Evolutionary conservation across 2,329 filamentous ascomycete genomes (phyloP).

Genomic region (Sclerotinia glacialis): DNA sequence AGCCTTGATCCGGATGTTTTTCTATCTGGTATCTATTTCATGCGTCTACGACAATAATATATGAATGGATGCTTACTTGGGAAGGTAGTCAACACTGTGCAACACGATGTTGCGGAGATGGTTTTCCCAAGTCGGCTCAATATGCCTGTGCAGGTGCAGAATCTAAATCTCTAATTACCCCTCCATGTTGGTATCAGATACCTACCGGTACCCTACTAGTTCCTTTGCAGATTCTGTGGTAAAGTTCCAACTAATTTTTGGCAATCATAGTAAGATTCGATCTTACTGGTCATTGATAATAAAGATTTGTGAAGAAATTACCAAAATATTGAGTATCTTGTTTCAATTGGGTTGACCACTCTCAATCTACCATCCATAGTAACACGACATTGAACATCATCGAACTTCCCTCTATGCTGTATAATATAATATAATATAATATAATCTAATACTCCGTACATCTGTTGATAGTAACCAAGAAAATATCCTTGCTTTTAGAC

Average conservation of each 20-base stretch:
- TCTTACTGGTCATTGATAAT: neutral
- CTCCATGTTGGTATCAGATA: neutral
- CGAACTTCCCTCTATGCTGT: neutral
- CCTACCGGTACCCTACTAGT: neutral
- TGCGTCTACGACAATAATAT: neutral
- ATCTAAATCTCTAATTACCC: neutral
- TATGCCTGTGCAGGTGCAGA: neutral
- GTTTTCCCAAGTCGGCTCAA: too few species aligned
- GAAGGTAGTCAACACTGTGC: neutral
- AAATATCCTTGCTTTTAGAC: neutral
- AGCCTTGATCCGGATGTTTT: neutral
- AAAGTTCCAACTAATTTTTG: neutral
- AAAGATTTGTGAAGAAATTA: too few species aligned
- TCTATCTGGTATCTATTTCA: neutral
- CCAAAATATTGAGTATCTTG: too few species aligned
- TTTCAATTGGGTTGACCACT: too few species aligned
- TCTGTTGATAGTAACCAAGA: neutral
- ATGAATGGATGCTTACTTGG: neutral
- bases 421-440: neutral
- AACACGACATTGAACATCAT: neutral
- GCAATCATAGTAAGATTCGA: neutral
- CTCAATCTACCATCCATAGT: neutral
- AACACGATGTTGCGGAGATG: neutral
- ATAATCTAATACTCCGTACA: too few species aligned
- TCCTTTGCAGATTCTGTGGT: neutral